Conservation (phyloP, 805 yeast species). For the Yarrowia sp. region DNA sequence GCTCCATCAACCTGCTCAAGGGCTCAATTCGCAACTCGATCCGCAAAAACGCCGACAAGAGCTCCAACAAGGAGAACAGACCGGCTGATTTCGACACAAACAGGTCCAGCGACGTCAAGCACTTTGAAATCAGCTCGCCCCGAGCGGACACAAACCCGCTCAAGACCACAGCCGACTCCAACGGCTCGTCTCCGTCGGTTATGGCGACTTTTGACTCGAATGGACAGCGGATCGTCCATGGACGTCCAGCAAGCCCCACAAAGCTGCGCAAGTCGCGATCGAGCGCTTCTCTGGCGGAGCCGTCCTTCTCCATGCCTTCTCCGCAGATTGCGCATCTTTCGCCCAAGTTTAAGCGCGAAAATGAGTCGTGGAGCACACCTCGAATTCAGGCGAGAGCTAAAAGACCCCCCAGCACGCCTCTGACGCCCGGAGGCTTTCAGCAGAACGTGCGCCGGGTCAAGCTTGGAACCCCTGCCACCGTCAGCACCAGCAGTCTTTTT, state of each 20-base stretch:
- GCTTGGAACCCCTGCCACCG: constrained; percentile 17
- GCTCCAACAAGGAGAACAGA: constrained; percentile 2
- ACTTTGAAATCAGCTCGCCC: not conserved
- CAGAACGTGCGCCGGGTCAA: constrained; percentile 19
- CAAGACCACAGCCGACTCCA: not conserved
- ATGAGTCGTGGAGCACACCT: not conserved
- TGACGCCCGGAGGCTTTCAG: constrained; percentile 13
- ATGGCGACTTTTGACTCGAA: constrained; percentile 12
- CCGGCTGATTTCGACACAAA: not conserved
- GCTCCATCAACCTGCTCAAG: constrained; percentile 68
- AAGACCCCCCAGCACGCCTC: constrained; percentile 13
- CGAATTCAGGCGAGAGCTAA: not conserved
- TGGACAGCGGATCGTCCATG: not conserved
- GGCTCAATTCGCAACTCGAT: constrained; percentile 45
- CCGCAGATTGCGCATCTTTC: constrained; percentile 19
- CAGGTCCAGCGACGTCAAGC: not conserved
- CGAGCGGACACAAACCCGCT: not conserved
- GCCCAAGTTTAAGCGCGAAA: not conserved
- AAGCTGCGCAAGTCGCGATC: constrained; percentile 1
- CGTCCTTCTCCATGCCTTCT: constrained; percentile 9
- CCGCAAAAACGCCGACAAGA: not conserved
- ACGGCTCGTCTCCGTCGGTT: not conserved
- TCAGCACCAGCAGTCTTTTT: constrained; percentile 3
- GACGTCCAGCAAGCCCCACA: not conserved
- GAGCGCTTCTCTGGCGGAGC: not conserved